Evolutionary conservation across 495 filamentous ascomycete species (phyloP), one percentile per base, ranked within the genome.

Genomic region (Tuber microsphaerosporum): DNA sequence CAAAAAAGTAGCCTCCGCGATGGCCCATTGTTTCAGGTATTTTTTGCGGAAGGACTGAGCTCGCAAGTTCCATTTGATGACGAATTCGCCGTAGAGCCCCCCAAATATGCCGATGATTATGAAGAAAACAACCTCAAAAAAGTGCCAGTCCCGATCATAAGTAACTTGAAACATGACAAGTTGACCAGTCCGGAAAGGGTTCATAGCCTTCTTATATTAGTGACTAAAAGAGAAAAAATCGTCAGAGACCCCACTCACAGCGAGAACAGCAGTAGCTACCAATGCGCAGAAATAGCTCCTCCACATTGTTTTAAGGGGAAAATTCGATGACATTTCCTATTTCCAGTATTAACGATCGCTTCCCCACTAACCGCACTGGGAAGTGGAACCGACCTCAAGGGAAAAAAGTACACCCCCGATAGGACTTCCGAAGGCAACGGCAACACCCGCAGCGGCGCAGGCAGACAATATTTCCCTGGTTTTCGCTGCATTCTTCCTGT

Each of bases 81-180:
- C 94, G 78, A 99, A 93, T 39, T 96, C 95, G 71, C 95, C 95
- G 78, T 99, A 99, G 2, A 99, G 85, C 16, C 95, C 96, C 61
- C 95, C 95, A 82, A 98, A 99, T 31, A 97, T 87, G 34, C 95
- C 95, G 69, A 99, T 87, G 69, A 96, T 87, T 72, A 97, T 89
- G 83, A 95, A 99, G 83, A 98, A 98, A 22, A 97, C 85, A 0
- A 96, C 86, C 83, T 99, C 95, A 79, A 99, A 99, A 81, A 97
- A 97, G 84, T 99, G 95, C 95, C 95, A 99, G 5, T 90, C 90
- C 31, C 96, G 91, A 84, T 99, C 96, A 82, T 99, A 99, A 80
- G 89, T 89, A 79, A 99, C 95, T 82, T 97, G 93, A 85, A 99
- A 99, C 95, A 99, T 99, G 88, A 99, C 95, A 56, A 99, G 88